Conservation (phyloP, 1,139 yeast genomes). For the Suhomyces yuchorum region DNA sequence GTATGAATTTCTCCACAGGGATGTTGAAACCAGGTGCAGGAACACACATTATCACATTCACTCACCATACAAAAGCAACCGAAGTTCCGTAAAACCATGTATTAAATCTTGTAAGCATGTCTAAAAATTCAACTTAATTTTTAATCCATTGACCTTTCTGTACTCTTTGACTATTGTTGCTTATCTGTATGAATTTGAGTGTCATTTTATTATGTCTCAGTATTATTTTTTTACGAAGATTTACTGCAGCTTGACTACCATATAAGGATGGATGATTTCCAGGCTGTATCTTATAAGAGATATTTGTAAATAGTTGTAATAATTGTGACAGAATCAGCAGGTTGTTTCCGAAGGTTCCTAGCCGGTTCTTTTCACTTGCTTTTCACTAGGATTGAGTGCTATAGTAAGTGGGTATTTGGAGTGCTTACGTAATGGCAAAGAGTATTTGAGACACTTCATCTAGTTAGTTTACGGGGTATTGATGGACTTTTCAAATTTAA, state of each 20-base stretch:
- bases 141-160: not conserved
- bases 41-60: constrained; percentile 5
- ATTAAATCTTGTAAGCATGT: not conserved
- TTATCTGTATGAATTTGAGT: not conserved
- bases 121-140: not conserved
- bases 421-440: not conserved
- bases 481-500: constrained; percentile 37
- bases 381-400: not conserved
- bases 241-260: not conserved
- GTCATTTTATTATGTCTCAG: not conserved
- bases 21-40: constrained; percentile 5
- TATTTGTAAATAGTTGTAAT: no score
- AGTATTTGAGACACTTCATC: not conserved
- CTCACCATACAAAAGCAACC: not conserved
- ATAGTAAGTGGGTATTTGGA: not conserved
- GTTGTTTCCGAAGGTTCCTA: not conserved
- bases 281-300: no score
- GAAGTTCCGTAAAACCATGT: not conserved
- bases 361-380: not conserved
- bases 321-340: no score
- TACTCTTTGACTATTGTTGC: no score
- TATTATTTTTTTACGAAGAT: not conserved
- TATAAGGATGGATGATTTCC: no score
- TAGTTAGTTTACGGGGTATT: not conserved
- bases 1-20: constrained; percentile 8